Evolutionary conservation across 257 asterid species (phyloP).

Genomic region (Solanum clarkiae): DNA sequence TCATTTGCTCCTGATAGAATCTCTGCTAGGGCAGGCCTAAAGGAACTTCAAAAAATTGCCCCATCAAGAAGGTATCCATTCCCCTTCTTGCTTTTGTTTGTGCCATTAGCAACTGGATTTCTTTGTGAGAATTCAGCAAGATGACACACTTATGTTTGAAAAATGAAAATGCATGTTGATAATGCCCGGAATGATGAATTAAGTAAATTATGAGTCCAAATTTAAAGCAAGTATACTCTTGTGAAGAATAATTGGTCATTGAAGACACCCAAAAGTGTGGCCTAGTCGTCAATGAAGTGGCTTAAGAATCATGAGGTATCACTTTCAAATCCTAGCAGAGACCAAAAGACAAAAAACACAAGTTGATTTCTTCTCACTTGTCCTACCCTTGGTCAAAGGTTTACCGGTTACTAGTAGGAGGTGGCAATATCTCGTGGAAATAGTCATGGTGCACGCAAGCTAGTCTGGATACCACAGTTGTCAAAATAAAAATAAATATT

Average conservation of each 20-base stretch:
- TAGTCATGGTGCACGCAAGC: too few relatives aligned
- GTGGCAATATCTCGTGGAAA: too few relatives aligned
- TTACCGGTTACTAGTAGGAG: too few relatives aligned
- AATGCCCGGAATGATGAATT: not conserved
- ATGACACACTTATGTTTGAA: not conserved
- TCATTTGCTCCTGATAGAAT: constrained; percentile 89
- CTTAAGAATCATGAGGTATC: too few relatives aligned
- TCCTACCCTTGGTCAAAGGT: too few relatives aligned
- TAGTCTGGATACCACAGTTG: too few relatives aligned
- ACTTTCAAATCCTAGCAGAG: too few relatives aligned
- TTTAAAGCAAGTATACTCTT: not conserved
- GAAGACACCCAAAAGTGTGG: not conserved
- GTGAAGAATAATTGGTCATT: not conserved
- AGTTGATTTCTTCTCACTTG: too few relatives aligned
- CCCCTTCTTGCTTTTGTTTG: not conserved
- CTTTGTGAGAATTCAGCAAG: not conserved
- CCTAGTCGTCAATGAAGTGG: too few relatives aligned
- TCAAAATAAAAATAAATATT: not conserved
- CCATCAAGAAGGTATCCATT: constrained; percentile 56
- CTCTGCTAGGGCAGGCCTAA: constrained; percentile 74
- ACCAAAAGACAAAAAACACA: too few relatives aligned
- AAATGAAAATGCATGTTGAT: not conserved
- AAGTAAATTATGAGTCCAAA: not conserved
- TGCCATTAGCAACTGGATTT: not conserved
- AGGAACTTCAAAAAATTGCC: constrained; percentile 70